phyloP scores from a whole-genome alignment of 257 asterid species.

The Verbascum thapsus region DNA sequence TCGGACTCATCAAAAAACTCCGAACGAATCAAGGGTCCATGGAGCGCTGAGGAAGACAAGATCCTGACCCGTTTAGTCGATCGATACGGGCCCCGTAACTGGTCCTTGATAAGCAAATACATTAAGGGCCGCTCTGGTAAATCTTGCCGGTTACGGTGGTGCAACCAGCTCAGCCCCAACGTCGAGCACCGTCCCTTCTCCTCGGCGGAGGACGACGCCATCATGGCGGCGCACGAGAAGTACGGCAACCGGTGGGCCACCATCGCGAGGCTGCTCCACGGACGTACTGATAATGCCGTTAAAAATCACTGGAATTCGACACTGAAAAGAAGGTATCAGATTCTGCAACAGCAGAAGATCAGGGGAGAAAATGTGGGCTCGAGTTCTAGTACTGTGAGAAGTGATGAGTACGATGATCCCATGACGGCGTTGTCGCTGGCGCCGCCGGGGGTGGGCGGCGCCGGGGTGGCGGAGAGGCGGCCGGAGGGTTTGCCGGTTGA shows the following conservation, averaged over 20 bases:
- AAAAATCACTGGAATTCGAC: conserved; percentile 86
- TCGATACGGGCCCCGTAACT: conserved; percentile 69
- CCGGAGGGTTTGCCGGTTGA: conserved; percentile 49
- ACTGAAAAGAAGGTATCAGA: conserved; percentile 51
- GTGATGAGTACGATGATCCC: conserved; percentile 65
- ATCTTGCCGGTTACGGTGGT: conserved; percentile 78
- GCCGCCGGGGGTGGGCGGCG: conserved; percentile 63
- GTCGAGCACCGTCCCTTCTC: conserved; percentile 83
- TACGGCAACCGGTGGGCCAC: conserved; percentile 87
- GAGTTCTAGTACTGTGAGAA: conserved; percentile 10
- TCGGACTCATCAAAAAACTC: conserved; percentile 42
- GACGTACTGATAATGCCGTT: conserved; percentile 83
- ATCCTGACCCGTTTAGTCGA: conserved; percentile 68
- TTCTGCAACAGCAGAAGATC: conserved; percentile 3
- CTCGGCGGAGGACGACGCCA: conserved; percentile 58
- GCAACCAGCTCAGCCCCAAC: conserved; percentile 73
- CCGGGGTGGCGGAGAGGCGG: conserved; percentile 34
- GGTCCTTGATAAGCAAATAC: conserved; percentile 73
- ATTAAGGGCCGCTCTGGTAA: conserved; percentile 78
- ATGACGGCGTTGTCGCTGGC: conserved; percentile 73
- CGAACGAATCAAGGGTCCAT: conserved; percentile 68
- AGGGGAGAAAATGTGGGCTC: conserved; percentile 18
- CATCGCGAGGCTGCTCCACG: conserved; percentile 70
- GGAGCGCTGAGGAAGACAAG: conserved; percentile 86
- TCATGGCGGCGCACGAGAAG: conserved; percentile 68